Base-by-base conservation (phyloP, 768 basidiomycete species). In the Gautieria morchelliformis region DNA sequence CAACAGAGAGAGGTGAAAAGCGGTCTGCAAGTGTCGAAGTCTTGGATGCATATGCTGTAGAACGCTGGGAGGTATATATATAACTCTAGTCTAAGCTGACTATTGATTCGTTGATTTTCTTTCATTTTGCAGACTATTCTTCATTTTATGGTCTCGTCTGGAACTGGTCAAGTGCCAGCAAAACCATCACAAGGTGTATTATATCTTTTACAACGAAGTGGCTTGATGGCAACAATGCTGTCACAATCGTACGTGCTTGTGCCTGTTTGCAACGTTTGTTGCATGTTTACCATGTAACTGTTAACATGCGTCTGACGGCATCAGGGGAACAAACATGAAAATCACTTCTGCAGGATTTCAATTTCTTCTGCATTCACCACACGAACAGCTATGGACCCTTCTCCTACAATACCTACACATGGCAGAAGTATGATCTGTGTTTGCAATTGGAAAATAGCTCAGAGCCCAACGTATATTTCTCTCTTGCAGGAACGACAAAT, bases 101-200 rank as follows among this genome's bases (percentile, higher is more conserved):
- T 41, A 44, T 30, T 24, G 47, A 47, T 12, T 62, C 19, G 40
- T 32, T 9, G 35, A 37, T 10, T 37, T 37, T 37, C 14, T 14
- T 37, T 9, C 35, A 37, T 9, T 22, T 45, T 47, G 32, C 60
- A 98, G 93, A 93, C 92, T 0, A 95, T 98, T 64, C 77, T 98
- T 45, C 93, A 97, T 70, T 98, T 90, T 67, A 96, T 99, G 93
- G 96, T 99, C 4, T 93, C 91, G 9, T 95, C 89, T 33, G 89
- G 84, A 12, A 83, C 81, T 30, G 89, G 83, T n/a, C 82, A 88
- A 66, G 74, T 79, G 39, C 81, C 87, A 24, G 72, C 83, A 8
- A 82, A 80, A 66, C 92, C 93, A 6, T 89, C 89, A 0, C 81
- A 83, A 60, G 88, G 85, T 19, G 93, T 98, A 14, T 74, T 95